phyloP scores from a whole-genome alignment of 352 stramenopile species.

The Globisporangium takayamanum region DNA sequence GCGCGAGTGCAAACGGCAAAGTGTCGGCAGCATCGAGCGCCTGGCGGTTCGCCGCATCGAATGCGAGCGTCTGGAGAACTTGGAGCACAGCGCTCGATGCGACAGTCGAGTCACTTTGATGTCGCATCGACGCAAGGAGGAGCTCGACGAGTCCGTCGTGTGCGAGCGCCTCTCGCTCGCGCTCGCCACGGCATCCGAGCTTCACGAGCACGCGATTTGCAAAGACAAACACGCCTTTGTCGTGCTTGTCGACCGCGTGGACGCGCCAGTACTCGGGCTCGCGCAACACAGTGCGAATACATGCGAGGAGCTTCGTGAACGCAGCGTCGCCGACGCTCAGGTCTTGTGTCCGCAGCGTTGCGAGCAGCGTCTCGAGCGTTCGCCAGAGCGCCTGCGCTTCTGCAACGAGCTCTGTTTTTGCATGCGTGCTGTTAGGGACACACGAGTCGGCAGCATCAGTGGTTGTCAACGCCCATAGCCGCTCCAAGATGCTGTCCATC shows the following conservation, averaged over 20 bases:
- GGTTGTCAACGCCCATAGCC: slow-evolving; percentile 23
- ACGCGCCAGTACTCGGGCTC: slow-evolving; percentile 21
- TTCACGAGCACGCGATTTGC: slow-evolving; percentile 38
- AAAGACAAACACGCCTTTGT: slow-evolving; percentile 29
- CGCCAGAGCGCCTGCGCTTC: slow-evolving; percentile 53
- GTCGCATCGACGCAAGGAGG: slow-evolving; percentile 22
- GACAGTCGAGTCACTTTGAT: slow-evolving; percentile 11
- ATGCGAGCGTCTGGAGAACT: slow-evolving; percentile 39
- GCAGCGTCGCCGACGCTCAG: slow-evolving; percentile 24
- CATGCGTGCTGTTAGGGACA: slow-evolving; percentile 1
- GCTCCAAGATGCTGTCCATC: slow-evolving; percentile 44
- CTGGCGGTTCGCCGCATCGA: slow-evolving; percentile 29
- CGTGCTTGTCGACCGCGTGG: slow-evolving; percentile 9
- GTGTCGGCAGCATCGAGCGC: slow-evolving; percentile 23
- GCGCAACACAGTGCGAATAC: slow-evolving; percentile 28
- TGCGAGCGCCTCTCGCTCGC: slow-evolving; percentile 41
- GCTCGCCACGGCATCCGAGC: slow-evolving; percentile 34
- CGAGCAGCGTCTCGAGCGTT: slow-evolving; percentile 39
- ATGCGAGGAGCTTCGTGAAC: slow-evolving; percentile 39
- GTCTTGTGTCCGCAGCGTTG: slow-evolving; percentile 26
- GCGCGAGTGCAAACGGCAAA: slow-evolving; percentile 22
- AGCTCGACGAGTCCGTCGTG: slow-evolving; percentile 28
- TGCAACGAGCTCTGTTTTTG: slow-evolving; percentile 15
- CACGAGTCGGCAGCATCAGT: too few species aligned
- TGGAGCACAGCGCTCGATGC: slow-evolving; percentile 26